Conservation (phyloP, 2,329 filamentous ascomycete species). For the Xylaria sp. region DNA sequence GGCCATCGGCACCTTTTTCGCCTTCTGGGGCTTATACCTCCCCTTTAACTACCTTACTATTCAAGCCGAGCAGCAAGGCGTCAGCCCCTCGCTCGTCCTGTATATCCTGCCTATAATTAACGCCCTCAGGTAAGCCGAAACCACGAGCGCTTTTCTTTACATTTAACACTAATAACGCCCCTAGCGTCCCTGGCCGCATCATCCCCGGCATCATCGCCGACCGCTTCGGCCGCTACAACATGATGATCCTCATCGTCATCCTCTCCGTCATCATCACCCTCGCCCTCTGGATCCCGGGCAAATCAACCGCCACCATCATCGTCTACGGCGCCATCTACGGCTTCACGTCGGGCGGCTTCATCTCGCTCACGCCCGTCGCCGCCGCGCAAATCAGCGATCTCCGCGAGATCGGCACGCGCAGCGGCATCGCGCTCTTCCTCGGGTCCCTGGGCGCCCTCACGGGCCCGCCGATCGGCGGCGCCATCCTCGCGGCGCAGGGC, state of each 20-base stretch:
- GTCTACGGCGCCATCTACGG: slow-evolving; percentile 59
- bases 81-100: slow-evolving; percentile 12
- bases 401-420: slow-evolving; percentile 62
- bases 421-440: slow-evolving; percentile 58
- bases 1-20: slow-evolving; percentile 14
- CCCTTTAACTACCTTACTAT: slow-evolving; percentile 20
- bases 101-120: slow-evolving; percentile 20
- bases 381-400: slow-evolving; percentile 68
- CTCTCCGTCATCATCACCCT: slow-evolving; percentile 17
- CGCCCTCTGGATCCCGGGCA: slow-evolving; percentile 13
- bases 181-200: slow-evolving; percentile 41
- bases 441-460: slow-evolving; percentile 60
- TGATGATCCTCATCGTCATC: slow-evolving; percentile 24
- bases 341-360: slow-evolving; percentile 59
- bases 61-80: slow-evolving; percentile 17
- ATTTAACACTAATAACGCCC: not conserved
- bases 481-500: slow-evolving; percentile 35
- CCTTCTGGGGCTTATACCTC: slow-evolving; percentile 19
- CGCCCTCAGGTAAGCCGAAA: slow-evolving; percentile 15
- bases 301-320: slow-evolving; percentile 43
- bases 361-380: slow-evolving; percentile 55
- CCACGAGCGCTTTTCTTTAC: not conserved
- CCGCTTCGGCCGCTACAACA: slow-evolving; percentile 37
- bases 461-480: slow-evolving; percentile 63
- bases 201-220: slow-evolving; percentile 45